Base-by-base conservation (phyloP, 192 early-diverging fungal genomes). In the Rhizophagus clarus region DNA sequence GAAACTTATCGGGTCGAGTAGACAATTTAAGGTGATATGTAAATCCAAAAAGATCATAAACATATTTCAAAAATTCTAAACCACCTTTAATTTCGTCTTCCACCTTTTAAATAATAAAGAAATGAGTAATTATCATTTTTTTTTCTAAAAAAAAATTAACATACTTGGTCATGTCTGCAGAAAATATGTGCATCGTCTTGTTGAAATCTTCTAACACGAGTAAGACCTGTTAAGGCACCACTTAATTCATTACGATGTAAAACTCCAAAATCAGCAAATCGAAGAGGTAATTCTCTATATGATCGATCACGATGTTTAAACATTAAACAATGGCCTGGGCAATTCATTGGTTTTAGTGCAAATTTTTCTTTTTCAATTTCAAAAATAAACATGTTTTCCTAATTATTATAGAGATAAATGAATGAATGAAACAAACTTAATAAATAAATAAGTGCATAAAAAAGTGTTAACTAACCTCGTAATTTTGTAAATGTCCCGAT, bases 131-230 rank as follows among this genome's bases (percentile, higher is more conserved):
- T 40, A 8, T 40, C 37, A 40, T 5, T 40, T 40, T 40, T 40
- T 37, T 40, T 40, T 40, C 5, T 10, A 14, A 56, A 22, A 20
- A 51, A 73, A 24, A 42, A 32, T 26, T 12, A 26, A 34, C 73
- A 56, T 80, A 88, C 86, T 89, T 98, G 97, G 77, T 95, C 95
- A 24, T 92, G 84, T 26, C 89, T 88, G 87, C 97, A 98, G 88
- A 99, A 99, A 79, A 99, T 97, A 81, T 99, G 98, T 45, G 98
- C 97, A 89, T 99, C 98, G 82, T 99, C 98, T 84, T 99, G 98
- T 84, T 98, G 96, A 94, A 99, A 99, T 74, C 98, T 90, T 80
- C 98, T 93, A 49, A 98, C 97, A 82, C 98, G 95, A 22, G 98
- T 99, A 77, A 98, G 89, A 24, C 98, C 98, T 42, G 92, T 89